phyloP scores from a whole-genome alignment of 495 filamentous ascomycete species.

The Recurvomyces mirabilis region DNA sequence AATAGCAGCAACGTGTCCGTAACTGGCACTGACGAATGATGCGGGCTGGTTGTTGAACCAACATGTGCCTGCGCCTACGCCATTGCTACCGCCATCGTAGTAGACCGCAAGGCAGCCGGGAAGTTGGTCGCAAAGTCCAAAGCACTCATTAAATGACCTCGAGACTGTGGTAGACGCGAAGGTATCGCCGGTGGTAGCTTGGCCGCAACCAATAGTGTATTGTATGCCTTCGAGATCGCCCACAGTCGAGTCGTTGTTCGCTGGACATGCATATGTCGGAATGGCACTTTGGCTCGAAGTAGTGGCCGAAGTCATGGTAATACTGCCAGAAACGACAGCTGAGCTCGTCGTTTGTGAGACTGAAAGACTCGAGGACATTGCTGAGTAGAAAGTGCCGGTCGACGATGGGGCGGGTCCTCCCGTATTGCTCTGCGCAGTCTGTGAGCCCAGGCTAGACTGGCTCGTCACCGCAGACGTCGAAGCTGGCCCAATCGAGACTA shows the following conservation, averaged over 20 bases:
- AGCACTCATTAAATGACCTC: conserved; percentile 12
- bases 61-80: conserved; percentile 13
- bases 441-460: too few species aligned
- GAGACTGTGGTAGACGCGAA: not conserved
- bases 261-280: conserved; percentile 8
- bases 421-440: too few species aligned
- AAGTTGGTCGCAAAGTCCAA: conserved; percentile 8
- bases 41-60: conserved; percentile 5
- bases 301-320: not conserved
- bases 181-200: conserved; percentile 1
- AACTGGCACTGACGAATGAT: not conserved
- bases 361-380: too few species aligned
- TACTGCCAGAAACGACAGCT: too few species aligned
- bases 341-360: too few species aligned
- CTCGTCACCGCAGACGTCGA: conserved; percentile 1
- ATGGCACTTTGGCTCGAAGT: not conserved
- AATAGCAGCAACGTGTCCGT: conserved; percentile 5
- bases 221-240: conserved; percentile 8
- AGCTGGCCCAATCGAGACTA: not conserved
- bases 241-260: conserved; percentile 5
- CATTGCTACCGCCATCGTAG: conserved; percentile 10
- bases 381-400: too few species aligned
- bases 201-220: conserved; percentile 7
- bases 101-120: conserved; percentile 8
- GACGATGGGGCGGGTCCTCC: too few species aligned